These are phyloP conservation scores for Boletus calvinii DNA, from an alignment of 1,284 basidiomycete species.

Conservation along the genomic window DNA sequence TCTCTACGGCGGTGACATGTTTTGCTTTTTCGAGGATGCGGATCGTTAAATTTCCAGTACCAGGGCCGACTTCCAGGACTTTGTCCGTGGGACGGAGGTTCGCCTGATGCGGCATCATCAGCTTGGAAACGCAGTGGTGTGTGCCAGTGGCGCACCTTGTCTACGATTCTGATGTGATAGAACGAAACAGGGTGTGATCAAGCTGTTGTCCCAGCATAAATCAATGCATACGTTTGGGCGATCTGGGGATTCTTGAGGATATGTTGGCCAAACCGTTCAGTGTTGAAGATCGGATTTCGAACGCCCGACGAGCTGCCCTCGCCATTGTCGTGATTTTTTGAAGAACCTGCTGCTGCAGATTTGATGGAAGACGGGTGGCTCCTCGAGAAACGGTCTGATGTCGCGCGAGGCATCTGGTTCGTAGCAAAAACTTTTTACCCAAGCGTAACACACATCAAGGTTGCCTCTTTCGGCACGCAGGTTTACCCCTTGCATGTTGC, in stretches of 20 bases:
- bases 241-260: constrained; percentile 94
- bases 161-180: constrained; percentile 63
- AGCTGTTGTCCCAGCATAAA: constrained; percentile 10
- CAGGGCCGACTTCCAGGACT: constrained; percentile 97
- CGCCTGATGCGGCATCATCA: constrained; percentile 52
- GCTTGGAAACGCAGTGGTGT: background rate
- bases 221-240: constrained; percentile 73
- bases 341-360: constrained; percentile 32
- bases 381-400: constrained; percentile 76
- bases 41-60: constrained; percentile 96
- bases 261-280: constrained; percentile 94
- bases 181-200: constrained; percentile 12
- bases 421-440: background rate
- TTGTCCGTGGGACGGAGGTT: constrained; percentile 93
- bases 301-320: constrained; percentile 46
- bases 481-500: background rate
- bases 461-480: constrained; percentile 14
- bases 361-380: constrained; percentile 77
- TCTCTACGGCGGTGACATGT: constrained; percentile 91
- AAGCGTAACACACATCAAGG: background rate
- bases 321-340: constrained; percentile 39
- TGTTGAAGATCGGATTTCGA: constrained; percentile 89
- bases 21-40: constrained; percentile 94
- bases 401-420: constrained; percentile 83
- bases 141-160: constrained; percentile 47